Base-by-base conservation (phyloP, 352 stramenopile genomes). In the Pythium myriotylum region DNA sequence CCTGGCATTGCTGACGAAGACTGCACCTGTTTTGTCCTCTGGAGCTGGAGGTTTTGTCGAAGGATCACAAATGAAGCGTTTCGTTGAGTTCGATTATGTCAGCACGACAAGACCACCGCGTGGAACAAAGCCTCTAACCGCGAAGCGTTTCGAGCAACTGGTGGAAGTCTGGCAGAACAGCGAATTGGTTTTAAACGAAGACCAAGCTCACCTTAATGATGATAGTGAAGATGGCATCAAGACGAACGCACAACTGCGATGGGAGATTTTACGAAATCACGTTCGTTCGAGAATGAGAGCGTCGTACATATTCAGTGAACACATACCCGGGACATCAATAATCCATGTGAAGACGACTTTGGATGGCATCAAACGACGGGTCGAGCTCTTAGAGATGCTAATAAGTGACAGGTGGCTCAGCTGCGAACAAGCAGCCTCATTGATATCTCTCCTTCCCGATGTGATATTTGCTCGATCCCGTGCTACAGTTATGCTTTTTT, bases 61-160 rank as follows among this genome's bases (percentile, higher is more conserved):
- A 33, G 53, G 24, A 7, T 59, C 53, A 20, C 40, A 59, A 35
- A 42, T 48, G n/a, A 65, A 65, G 17, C 47, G 50, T 2, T 56
- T 70, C 17, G 56, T 86, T 0, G 60, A 73, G 12, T 93, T 97
- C 39, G 79, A 93, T 61, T 97, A 94, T 49, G 84, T 96, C 8
- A 94, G 84, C 19, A 96, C 89, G 6, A 79, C 72, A 12, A 61
- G 84, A n/a, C 79, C 81, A 12, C 81, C 79, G n/a, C 64, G 73
- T 54, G 79, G 81, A 22, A 88, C 74, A 7, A 77, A 80, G 39
- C 65, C 55, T 0, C 35, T 92, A 12, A 84, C 74, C 22, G 42
- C 72, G 17, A 66, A 78, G 12, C 65, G 83, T 8, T 92, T 87
- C 63, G 70, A 87, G 14, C 83, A 92, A 43, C 46, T 90, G 0